Evolutionary conservation across 169 alveolate genomes (phyloP), one percentile per base, ranked within the genome.

Genomic region (Miamiensis avidus): DNA sequence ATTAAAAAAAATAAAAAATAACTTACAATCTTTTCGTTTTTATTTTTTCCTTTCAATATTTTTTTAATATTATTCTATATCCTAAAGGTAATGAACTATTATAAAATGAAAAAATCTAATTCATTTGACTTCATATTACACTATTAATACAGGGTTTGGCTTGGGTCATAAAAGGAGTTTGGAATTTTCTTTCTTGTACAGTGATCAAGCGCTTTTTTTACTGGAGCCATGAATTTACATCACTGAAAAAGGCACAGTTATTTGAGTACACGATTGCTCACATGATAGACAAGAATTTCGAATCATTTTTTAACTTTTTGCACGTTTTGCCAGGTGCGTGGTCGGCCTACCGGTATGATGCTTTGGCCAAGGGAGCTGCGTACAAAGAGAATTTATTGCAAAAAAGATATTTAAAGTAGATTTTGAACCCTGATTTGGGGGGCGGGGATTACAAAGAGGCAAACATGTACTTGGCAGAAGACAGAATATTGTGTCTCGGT

Each of bases 381-480:
- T 33, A 77, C 31, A 29, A 72, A 33, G 82, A 77, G 33, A 77
- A 77, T 26, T 33, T 77, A 69, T 28, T 77, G 31, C 25, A 77
- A 77, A 77, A 77, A 27, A 77, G 82, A 33, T 77, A 77, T 33
- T n/a, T 77, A 27, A 77, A 77, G n/a, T 33, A 77, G 33, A 77
- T 77, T 34, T 26, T 77, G 30, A 33, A 77, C 82, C 34, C 74
- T n/a, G 28, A 33, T 33, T n/a, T 77, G 74, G 64, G 34, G 74
- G 29, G 33, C 4, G 64, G 64, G 32, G 64, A 77, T 33, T 33
- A 33, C 25, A n/a, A 78, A 29, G 86, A 85, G 25, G 85, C 90
- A 1, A 89, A 89, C 65, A 89, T 89, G 89, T 89, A 75, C 65
- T 76, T 89, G 32, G 93, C 93, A 20, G 93, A 89, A 65, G 93